These are phyloP conservation scores for Dactylis glomerata DNA, from an alignment of 176 grass and related monocot species.

Conservation along the genomic window DNA sequence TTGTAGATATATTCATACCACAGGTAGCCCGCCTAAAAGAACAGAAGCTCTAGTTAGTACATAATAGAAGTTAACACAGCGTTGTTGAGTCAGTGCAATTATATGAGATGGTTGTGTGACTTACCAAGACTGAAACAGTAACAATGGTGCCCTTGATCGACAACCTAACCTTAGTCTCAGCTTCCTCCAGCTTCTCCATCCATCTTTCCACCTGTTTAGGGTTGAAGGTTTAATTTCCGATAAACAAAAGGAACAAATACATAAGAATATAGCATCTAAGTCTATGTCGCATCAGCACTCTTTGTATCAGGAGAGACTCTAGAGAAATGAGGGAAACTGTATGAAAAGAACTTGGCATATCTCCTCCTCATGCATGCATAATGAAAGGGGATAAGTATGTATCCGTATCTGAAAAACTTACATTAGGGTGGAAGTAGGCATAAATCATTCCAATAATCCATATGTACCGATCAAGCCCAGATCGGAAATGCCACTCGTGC, in stretches of 20 bases:
- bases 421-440: conserved; percentile 96
- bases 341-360: neutral
- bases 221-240: neutral
- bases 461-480: conserved; percentile 94
- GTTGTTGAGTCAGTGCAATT: neutral
- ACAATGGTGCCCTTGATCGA: conserved; percentile 77
- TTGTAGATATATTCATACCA: conserved; percentile 99
- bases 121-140: conserved; percentile 73
- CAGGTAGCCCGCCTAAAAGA: conserved; percentile 68
- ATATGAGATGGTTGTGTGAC: conserved; percentile 17
- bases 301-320: neutral
- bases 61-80: neutral
- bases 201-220: conserved; percentile 76
- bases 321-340: neutral
- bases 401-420: conserved; percentile 42
- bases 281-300: neutral
- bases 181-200: conserved; percentile 98
- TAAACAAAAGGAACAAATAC: neutral
- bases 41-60: conserved; percentile 18
- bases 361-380: neutral
- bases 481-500: conserved; percentile 97
- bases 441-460: conserved; percentile 99
- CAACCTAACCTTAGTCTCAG: conserved; percentile 75
- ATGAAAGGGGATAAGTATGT: neutral
- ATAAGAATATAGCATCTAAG: neutral